Percentiles rank a stretch among this genome's conserved stretches.
These are phyloP conservation scores for Pelagomonas calceolata DNA, from an alignment of 108 stramenopile species.

Conservation along the genomic window DNA sequence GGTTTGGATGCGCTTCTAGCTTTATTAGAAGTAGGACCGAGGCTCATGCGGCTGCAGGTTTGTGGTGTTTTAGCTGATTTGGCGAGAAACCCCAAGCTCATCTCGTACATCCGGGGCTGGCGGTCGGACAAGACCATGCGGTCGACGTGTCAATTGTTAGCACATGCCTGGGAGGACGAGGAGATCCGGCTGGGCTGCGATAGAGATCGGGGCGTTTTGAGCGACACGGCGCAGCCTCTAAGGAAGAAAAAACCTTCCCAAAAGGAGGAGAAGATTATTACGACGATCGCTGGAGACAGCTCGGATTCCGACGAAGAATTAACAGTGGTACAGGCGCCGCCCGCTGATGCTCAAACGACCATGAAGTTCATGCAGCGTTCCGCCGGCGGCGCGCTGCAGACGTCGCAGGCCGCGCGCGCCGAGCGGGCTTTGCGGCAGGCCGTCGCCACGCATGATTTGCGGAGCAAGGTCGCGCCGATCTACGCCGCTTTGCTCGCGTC, in stretches of 20 bases:
- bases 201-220: conserved; percentile 18
- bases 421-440: conserved; percentile 18
- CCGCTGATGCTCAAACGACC: not conserved
- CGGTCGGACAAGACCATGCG: conserved; percentile 29
- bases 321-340: too few relatives aligned
- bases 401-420: not conserved
- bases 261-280: too few relatives aligned
- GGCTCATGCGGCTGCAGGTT: conserved; percentile 30
- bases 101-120: conserved; percentile 30
- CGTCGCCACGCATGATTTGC: conserved; percentile 16
- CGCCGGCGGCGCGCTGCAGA: not conserved
- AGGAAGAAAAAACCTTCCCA: too few relatives aligned
- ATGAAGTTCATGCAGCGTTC: not conserved
- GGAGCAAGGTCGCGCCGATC: conserved; percentile 27
- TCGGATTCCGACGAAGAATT: too few relatives aligned
- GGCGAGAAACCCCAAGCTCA: conserved; percentile 21
- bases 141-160: conserved; percentile 23
- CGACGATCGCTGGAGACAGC: too few relatives aligned
- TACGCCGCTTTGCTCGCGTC: conserved; percentile 18
- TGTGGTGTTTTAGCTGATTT: conserved; percentile 21
- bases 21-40: conserved; percentile 31
- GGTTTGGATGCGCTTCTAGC: conserved; percentile 34
- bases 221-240: conserved; percentile 22
- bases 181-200: conserved; percentile 27
- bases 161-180: conserved; percentile 33